These are phyloP conservation scores for Coelomomyces lativittatus DNA, from an alignment of 371 early-diverging fungal species.

Conservation along the genomic window DNA sequence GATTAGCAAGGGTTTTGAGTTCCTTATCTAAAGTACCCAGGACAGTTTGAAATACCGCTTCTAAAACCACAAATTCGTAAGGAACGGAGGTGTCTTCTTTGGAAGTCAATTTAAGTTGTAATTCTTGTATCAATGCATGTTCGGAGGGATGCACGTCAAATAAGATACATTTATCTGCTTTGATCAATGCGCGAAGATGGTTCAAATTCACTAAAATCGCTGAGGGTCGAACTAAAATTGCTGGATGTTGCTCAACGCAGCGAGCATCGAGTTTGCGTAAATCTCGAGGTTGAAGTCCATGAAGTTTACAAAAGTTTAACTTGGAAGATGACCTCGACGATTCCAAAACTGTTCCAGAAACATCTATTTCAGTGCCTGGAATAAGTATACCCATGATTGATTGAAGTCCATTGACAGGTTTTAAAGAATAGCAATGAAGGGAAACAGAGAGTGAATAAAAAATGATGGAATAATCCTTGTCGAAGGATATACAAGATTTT, in stretches of 20 bases:
- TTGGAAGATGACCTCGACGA: neutral
- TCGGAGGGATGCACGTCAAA: neutral
- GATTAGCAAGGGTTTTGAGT: neutral
- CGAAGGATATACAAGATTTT: no score
- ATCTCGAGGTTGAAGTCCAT: slow-evolving; percentile 1
- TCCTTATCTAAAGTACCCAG: neutral
- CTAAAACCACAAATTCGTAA: neutral
- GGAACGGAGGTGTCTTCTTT: neutral
- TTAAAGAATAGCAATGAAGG: no score
- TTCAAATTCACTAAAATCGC: neutral
- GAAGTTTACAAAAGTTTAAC: neutral
- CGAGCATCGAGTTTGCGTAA: slow-evolving; percentile 3
- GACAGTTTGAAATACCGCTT: neutral
- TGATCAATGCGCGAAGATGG: neutral
- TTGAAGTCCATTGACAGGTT: no score
- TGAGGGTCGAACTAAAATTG: neutral
- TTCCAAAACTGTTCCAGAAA: no score
- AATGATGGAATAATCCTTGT: no score
- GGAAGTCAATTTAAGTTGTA: neutral
- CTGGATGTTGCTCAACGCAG: neutral
- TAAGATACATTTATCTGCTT: neutral
- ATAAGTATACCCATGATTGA: no score
- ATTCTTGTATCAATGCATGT: neutral
- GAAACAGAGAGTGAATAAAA: no score
- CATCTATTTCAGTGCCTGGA: no score